Conservation (phyloP, 1,139 yeast species). For the Zhuliangozyma parablackwelliae region DNA sequence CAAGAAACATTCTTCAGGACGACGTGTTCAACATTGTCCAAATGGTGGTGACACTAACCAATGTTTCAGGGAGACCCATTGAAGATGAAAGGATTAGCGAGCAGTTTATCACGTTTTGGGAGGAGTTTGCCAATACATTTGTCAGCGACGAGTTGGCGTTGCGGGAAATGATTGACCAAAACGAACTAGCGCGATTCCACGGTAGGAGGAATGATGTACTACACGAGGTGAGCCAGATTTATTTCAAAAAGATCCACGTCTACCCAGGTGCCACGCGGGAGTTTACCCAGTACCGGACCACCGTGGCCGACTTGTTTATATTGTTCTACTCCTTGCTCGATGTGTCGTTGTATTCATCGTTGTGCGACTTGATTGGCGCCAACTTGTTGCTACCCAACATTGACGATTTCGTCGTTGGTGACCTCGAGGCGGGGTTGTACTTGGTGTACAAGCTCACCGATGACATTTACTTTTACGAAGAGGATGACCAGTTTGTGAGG, state of each 20-base stretch:
- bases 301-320: conserved; percentile 73
- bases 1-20: conserved; percentile 41
- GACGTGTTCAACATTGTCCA: conserved; percentile 38
- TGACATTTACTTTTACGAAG: conserved; percentile 45
- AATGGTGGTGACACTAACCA: conserved; percentile 54
- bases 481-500: conserved; percentile 16
- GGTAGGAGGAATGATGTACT: conserved; percentile 34
- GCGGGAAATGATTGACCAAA: conserved; percentile 25
- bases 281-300: conserved; percentile 63
- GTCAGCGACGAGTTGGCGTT: conserved; percentile 50
- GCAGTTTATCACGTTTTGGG: conserved; percentile 77
- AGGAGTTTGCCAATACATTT: conserved; percentile 61
- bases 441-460: conserved; percentile 53
- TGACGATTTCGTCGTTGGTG: conserved; percentile 13
- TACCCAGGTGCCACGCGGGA: conserved; percentile 25
- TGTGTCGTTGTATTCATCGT: conserved; percentile 45
- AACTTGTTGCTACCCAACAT: conserved; percentile 11
- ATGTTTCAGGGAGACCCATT: conserved; percentile 57
- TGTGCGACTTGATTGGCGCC: conserved; percentile 39
- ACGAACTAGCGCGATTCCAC: conserved; percentile 14
- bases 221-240: conserved; percentile 45
- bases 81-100: conserved; percentile 66
- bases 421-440: conserved; percentile 68
- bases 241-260: conserved; percentile 59
- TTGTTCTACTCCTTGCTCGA: conserved; percentile 64